phyloP scores from a whole-genome alignment of 768 basidiomycete species.

The Rhodotorula diobovata region DNA sequence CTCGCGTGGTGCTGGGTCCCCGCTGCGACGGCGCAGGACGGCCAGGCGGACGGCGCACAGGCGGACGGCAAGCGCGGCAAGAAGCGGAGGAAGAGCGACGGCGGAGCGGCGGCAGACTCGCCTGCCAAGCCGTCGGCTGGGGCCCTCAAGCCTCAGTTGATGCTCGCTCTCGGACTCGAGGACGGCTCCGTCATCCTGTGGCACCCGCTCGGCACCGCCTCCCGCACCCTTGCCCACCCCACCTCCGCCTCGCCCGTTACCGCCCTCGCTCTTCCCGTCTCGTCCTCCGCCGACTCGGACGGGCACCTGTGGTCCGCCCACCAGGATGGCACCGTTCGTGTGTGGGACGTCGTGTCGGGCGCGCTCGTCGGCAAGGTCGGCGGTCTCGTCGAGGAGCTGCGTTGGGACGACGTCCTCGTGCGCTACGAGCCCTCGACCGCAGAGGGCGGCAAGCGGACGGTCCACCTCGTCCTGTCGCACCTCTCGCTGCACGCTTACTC shows the following conservation, averaged over 20 bases:
- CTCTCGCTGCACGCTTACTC: conserved; percentile 32
- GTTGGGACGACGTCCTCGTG: conserved; percentile 34
- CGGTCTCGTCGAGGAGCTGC: conserved; percentile 15
- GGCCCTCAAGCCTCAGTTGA: neutral
- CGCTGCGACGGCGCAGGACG: neutral
- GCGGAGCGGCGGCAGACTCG: conserved; percentile 25
- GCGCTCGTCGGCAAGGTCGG: conserved; percentile 28
- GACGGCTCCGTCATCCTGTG: conserved; percentile 31
- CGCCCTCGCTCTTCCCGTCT: conserved; percentile 26
- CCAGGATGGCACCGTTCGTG: conserved; percentile 31
- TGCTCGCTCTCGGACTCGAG: conserved; percentile 35
- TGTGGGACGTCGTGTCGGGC: conserved; percentile 23
- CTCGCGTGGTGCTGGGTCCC: conserved; percentile 33
- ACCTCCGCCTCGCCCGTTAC: conserved; percentile 30
- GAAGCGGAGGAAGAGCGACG: conserved; percentile 38
- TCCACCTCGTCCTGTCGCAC: conserved; percentile 33
- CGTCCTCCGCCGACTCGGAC: neutral
- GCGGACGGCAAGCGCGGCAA: conserved; percentile 32
- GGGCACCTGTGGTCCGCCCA: conserved; percentile 38
- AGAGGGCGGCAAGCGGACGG: conserved; percentile 17
- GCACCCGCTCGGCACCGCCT: conserved; percentile 24
- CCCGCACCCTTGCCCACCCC: conserved; percentile 25
- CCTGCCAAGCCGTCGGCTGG: conserved; percentile 3
- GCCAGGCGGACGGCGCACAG: neutral
- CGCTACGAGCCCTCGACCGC: conserved; percentile 24